Conservation (phyloP, 306 rosid genomes). For the Vicia faba region DNA sequence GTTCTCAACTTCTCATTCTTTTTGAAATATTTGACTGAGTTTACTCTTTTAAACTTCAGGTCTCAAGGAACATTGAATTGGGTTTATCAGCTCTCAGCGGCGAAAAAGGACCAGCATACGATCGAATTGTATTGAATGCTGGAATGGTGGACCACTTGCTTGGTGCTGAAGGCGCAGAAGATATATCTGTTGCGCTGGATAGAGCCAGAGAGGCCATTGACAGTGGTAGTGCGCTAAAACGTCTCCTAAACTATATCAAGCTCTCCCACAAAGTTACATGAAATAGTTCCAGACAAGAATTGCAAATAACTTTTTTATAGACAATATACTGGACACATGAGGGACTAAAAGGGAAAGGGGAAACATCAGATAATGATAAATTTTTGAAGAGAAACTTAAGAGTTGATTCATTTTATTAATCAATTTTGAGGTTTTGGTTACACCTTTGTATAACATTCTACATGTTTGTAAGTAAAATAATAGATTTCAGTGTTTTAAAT, state of each 20-base stretch:
- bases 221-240: conserved; percentile 85
- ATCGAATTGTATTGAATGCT: conserved; percentile 84
- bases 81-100: conserved; percentile 88
- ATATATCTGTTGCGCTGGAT: conserved; percentile 66
- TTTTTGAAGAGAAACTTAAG: not conserved
- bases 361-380: not conserved
- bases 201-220: conserved; percentile 95
- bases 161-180: conserved; percentile 90
- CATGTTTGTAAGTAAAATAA: conserved; percentile 23
- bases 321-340: conserved; percentile 6
- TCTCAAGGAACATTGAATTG: conserved; percentile 80
- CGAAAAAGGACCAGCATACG: conserved; percentile 90
- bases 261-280: conserved; percentile 58
- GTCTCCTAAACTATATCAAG: conserved; percentile 76
- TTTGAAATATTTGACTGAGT: no score
- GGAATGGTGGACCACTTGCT: conserved; percentile 94
- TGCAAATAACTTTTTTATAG: conserved; percentile 4
- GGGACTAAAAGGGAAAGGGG: conserved; percentile 30
- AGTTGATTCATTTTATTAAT: conserved; percentile 12
- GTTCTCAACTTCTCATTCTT: no score
- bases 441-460: conserved; percentile 11
- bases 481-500: not conserved
- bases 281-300: conserved; percentile 33
- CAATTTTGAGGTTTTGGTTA: conserved; percentile 34
- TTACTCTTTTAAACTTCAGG: conserved; percentile 43